Evolutionary conservation across 495 filamentous ascomycete genomes (phyloP), one percentile per base, ranked within the genome.

Genomic region (Penicillium parvum): DNA sequence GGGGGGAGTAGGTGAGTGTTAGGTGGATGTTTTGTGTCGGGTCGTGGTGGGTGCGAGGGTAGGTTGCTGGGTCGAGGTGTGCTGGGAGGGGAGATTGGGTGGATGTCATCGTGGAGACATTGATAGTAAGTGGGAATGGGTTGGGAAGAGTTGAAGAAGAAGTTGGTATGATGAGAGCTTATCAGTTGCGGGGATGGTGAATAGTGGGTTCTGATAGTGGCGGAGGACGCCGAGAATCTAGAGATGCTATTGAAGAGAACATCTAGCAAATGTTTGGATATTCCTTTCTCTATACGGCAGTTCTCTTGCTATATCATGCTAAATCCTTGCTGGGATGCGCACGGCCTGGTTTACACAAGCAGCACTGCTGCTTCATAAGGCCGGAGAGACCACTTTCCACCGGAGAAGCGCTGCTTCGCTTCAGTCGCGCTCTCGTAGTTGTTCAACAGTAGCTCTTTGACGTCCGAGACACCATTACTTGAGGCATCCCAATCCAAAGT

Each of bases 1-100:
- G 81, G 7, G 66, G 60, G 26, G 66, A 47, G 63, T 81, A 68
- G 37, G 92, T 95, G 17, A 73, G 55, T 37, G 56, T 55, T 45
- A 71, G 48, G 58, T 71, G 60, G 54, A 69, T 68, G 58, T 64
- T 65, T 30, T 54, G 45, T 16, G 50, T 28, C 12, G 56, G 16
- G 41, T 60, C 40, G 42, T 57, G 52, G 14, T 40, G 39, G 22
- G 52, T 62, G 53, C 64, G 65, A 9, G 69, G 69, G 56, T 73
- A 73, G 41, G 66, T 71, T 9, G 43, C 40, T 38, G 68, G 66
- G 53, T 71, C 49, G 28, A 66, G 58, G 38, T 68, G 66, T 7
- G 63, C 35, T 40, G 63, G 66, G 17, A 58, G 36, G 15, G 53
- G 34, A 9, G 43, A 5, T 47, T 36, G 43, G 36, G 42, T 25